phyloP scores from a whole-genome alignment of 1,139 yeast species.

The Kodamaea suecica region DNA sequence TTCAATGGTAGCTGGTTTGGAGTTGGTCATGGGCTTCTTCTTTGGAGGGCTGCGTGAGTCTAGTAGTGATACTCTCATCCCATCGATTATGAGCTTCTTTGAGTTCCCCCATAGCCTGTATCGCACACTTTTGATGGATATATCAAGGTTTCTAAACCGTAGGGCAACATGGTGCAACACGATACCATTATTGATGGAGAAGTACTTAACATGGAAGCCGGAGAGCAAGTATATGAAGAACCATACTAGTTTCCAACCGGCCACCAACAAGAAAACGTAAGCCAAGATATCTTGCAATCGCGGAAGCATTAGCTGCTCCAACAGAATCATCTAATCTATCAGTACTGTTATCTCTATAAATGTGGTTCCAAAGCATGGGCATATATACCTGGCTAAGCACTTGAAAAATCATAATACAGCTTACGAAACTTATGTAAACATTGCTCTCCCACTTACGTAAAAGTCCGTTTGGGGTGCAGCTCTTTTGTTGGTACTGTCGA shows the following conservation, averaged over 20 bases:
- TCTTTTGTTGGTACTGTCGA: too few species aligned
- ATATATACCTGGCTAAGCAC: too few species aligned
- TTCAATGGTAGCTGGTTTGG: background rate
- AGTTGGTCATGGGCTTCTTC: background rate
- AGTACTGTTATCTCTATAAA: too few species aligned
- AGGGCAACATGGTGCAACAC: conserved; percentile 34
- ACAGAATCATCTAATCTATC: conserved; percentile 7
- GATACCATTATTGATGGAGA: conserved; percentile 40
- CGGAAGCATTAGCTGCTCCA: conserved; percentile 7
- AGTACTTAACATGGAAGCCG: conserved; percentile 34
- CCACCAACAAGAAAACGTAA: conserved; percentile 8
- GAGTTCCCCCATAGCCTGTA: conserved; percentile 43
- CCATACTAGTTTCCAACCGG: conserved; percentile 29
- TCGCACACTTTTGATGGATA: conserved; percentile 26
- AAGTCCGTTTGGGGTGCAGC: too few species aligned
- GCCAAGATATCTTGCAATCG: conserved; percentile 9
- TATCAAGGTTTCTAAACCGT: conserved; percentile 11
- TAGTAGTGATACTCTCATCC: conserved; percentile 2
- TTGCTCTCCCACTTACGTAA: background rate
- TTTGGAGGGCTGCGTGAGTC: background rate
- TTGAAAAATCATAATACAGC: too few species aligned
- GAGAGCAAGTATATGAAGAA: conserved; percentile 23
- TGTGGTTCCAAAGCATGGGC: too few species aligned
- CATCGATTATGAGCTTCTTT: conserved; percentile 25
- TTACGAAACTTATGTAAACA: conserved; percentile 1